Percentiles rank a stretch among this genome's conserved stretches.
These are phyloP conservation scores for Vickermania ingenoplastis DNA, from an alignment of 208 protist species.

Conservation along the genomic window DNA sequence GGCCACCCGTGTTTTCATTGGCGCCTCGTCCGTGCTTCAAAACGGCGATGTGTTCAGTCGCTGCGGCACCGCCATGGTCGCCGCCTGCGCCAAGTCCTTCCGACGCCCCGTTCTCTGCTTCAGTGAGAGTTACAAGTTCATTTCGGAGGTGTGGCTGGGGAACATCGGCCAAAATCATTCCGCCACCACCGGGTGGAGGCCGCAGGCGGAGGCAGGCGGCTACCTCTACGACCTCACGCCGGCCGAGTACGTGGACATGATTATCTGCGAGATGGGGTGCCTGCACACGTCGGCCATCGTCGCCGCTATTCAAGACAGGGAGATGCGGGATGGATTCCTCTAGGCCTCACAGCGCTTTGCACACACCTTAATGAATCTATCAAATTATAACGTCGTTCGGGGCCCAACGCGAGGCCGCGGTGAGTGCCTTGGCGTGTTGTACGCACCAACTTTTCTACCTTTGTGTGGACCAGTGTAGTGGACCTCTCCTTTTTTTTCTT, in stretches of 20 bases:
- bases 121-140: slow-evolving; percentile 98
- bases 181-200: background rate
- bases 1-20: slow-evolving; percentile 92
- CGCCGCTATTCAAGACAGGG: slow-evolving; percentile 55
- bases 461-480: no score
- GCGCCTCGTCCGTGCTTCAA: slow-evolving; percentile 87
- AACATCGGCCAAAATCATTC: background rate
- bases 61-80: slow-evolving; percentile 90
- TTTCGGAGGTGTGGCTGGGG: slow-evolving; percentile 82
- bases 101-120: slow-evolving; percentile 95
- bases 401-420: no score
- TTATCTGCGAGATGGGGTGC: slow-evolving; percentile 81
- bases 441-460: no score
- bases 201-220: slow-evolving; percentile 8
- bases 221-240: slow-evolving; percentile 80
- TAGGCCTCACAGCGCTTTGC: slow-evolving; percentile 17
- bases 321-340: slow-evolving; percentile 27
- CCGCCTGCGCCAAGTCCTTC: slow-evolving; percentile 88
- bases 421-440: no score
- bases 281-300: slow-evolving; percentile 70
- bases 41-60: slow-evolving; percentile 93
- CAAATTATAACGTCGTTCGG: no score
- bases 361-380: slow-evolving; percentile 6
- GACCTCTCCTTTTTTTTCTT: no score
- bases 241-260: slow-evolving; percentile 68